Base-by-base conservation (phyloP, 2,329 filamentous ascomycete species). In the Pseudogymnoascus sp. region DNA sequence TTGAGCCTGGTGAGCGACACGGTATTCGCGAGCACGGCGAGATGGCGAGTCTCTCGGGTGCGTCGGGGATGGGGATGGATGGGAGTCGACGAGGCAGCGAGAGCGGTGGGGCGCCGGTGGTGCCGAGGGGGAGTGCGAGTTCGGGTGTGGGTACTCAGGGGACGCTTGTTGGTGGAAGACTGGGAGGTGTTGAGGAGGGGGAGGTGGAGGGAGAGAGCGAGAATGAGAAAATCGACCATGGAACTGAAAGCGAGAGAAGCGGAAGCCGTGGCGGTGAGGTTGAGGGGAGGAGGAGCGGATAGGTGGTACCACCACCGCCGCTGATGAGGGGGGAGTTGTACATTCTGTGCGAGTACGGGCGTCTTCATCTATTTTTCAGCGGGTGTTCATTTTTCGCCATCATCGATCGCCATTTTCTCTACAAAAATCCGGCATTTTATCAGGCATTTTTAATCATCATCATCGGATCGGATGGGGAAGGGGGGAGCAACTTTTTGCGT, bases 11-110 rank as follows among this genome's bases (percentile, higher is more conserved):
- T 61, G 87, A 89, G 13, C 85, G 89, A 71, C 88, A 92, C 73
- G 89, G 88, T 64, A 90, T 91, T 67, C 79, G 80, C 64, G 83
- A 87, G 72, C 89, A 92, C 73, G 84, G 83, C 71, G 79, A 86
- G 69, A 84, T 89, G 79, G 36, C 36, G 13, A 12, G 8, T 36
- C 10, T 36, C 9, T 12, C 9, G 9, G n/a, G 36, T 5, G 13
- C 6, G n/a, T 39, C 36, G 36, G 36, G 36, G 35, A 38, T 38
- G n/a, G 36, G 36, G 1, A 39, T 39, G 13, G 36, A 39, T 38
- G 13, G 12, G 13, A 39, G 36, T 39, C 1, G 36, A 7, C 13
- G 36, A 2, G 36, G 36, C 2, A 39, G 36, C 8, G 36, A 39
- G n/a, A n/a, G 36, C 2, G 36, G 36, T 36, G 9, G 9, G 9